Conservation (phyloP, 805 yeast species). For the Dipodascus albidus region DNA sequence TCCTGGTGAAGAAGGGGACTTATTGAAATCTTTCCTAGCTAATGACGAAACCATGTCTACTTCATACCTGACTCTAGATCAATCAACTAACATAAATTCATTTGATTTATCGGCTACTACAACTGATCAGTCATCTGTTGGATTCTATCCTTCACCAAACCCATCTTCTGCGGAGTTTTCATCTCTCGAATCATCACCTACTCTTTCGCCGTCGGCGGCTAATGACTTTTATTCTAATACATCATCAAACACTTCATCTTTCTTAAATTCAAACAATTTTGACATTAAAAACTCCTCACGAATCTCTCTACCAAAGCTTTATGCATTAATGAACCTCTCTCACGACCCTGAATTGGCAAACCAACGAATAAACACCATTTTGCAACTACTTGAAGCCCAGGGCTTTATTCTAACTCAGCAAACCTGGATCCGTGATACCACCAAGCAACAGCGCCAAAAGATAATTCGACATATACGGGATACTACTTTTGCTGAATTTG, state of each 20-base stretch:
- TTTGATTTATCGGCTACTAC: not conserved
- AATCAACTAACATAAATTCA: not conserved
- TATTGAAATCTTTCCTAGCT: not conserved
- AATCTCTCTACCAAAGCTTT: constrained; percentile 28
- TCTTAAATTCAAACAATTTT: constrained; percentile 1
- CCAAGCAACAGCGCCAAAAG: constrained; percentile 36
- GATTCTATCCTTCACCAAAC: not conserved
- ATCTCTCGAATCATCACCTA: not conserved
- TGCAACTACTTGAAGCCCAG: constrained; percentile 33
- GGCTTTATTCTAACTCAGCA: constrained; percentile 65
- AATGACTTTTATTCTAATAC: not conserved
- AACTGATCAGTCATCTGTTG: not conserved
- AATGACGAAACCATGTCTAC: too few relatives aligned
- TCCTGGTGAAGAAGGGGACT: not conserved
- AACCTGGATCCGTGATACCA: constrained; percentile 80
- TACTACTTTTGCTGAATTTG: constrained; percentile 37
- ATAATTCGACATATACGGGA: constrained; percentile 38
- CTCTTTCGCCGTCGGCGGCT: not conserved
- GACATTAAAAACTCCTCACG: constrained; percentile 24
- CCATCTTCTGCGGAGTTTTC: constrained; percentile 1
- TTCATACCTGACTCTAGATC: not conserved
- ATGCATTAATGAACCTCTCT: constrained; percentile 27
- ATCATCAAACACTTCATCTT: not conserved
- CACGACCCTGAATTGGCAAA: constrained; percentile 28
- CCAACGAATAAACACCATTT: constrained; percentile 26